Conservation (phyloP, 2,329 filamentous ascomycete species). For the Sphaerulina populicola region DNA sequence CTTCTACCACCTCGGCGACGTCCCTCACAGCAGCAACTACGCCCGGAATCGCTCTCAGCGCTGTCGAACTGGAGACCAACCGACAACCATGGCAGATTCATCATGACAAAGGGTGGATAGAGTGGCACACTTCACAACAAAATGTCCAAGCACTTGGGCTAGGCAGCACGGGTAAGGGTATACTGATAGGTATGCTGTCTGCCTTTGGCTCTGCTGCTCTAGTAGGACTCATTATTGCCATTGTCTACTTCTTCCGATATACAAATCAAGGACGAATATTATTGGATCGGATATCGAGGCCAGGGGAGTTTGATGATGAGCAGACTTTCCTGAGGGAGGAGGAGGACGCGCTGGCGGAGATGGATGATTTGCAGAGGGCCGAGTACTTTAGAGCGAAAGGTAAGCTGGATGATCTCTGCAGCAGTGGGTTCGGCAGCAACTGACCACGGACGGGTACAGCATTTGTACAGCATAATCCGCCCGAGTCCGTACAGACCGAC, state of each 20-base stretch:
- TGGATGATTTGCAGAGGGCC: constrained; percentile 84
- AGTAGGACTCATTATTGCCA: constrained; percentile 66
- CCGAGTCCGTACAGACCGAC: constrained; percentile 90
- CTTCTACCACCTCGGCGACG: constrained; percentile 12
- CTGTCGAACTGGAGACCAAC: constrained; percentile 1
- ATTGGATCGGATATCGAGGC: constrained; percentile 82
- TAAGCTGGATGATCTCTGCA: constrained; percentile 37
- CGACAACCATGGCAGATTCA: constrained; percentile 1
- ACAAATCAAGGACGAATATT: constrained; percentile 82
- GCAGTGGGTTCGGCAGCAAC: constrained; percentile 3
- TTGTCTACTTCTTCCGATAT: constrained; percentile 91
- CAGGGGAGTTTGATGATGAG: constrained; percentile 96
- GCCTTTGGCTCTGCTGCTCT: constrained; percentile 86
- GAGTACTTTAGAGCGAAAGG: constrained; percentile 95
- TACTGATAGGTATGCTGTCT: constrained; percentile 88
- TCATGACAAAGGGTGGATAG: constrained; percentile 6
- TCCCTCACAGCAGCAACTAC: background rate
- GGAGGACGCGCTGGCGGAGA: constrained; percentile 84
- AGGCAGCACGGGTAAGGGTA: constrained; percentile 54
- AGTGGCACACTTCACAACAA: constrained; percentile 10
- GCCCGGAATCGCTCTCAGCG: background rate
- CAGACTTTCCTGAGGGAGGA: constrained; percentile 90
- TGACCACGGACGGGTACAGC: constrained; percentile 47
- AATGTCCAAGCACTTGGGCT: constrained; percentile 17
- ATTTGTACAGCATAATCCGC: constrained; percentile 86